Evolutionary conservation across 2,329 filamentous ascomycete species (phyloP), one percentile per base, ranked within the genome.

Genomic region (Paecilomyces sp.): DNA sequence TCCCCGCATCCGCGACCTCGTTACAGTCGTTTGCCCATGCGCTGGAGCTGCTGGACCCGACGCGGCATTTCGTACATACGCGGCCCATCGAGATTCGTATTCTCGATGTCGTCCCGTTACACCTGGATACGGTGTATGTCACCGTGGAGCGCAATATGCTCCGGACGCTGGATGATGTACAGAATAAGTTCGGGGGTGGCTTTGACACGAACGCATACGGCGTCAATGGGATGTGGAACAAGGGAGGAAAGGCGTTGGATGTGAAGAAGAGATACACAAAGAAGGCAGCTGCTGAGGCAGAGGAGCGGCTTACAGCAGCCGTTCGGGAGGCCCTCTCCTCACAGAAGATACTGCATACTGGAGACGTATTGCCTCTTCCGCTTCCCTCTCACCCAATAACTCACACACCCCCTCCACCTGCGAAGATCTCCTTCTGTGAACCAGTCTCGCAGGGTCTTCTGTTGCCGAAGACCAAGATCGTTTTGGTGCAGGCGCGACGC

Each of bases 381-480:
- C 85, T 87, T n/a, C 81, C 83, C 5, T 76, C 91, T 2, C 92
- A 97, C 74, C 89, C 92, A 12, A 88, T 96, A 63, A 96, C 92
- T 8, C 91, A 96, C 74, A 85, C 90, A 18, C 86, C 90, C 25
- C 85, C 91, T 13, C 90, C 91, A 51, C 91, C 92, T 0, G 94
- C 91, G 51, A 92, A 89, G 75, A 90, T 97, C 62, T 87, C 90
- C 55, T 85, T 95, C n/a, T 97, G 92, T 72, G 94, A 99, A 72
- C 94, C 94, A 8, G 92, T 97, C 15, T 86, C 90, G 5, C 94
- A 99, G 74, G 94, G 94, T 8, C 74, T 94, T 4, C 73, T 99
- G 54, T 83, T 87, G 8, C 82, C 90, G 0, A 83, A 80, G 12
- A 99, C 92, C 15, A 92, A 89, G 68, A 91, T 99, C 60, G 87